Conservation (phyloP, 805 yeast species). For the Teunomyces atbi region DNA sequence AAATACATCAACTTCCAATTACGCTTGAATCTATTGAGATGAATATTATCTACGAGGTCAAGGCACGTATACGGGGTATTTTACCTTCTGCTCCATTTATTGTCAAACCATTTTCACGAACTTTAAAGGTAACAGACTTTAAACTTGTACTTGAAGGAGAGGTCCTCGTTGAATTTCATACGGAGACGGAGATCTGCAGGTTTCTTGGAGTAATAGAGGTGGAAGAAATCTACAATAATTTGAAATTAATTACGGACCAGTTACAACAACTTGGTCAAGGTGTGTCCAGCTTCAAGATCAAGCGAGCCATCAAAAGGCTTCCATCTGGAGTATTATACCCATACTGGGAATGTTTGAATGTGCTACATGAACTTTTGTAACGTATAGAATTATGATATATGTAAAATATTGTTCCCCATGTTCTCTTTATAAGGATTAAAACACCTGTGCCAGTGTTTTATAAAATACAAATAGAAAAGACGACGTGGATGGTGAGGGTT, state of each 20-base stretch:
- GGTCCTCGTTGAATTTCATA: conserved; percentile 19
- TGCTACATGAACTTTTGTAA: conserved; percentile 10
- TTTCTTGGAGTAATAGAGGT: conserved; percentile 19
- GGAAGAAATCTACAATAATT: conserved; percentile 11
- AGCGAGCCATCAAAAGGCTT: conserved; percentile 4
- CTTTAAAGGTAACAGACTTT: conserved; percentile 25
- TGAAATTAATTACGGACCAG: conserved; percentile 7
- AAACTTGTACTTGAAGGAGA: conserved; percentile 15
- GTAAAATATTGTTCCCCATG: conserved; percentile 5
- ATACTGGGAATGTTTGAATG: conserved; percentile 15
- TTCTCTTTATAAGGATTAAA: conserved; percentile 11
- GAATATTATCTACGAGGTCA: conserved; percentile 15
- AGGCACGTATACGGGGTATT: conserved; percentile 16
- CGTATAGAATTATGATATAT: conserved; percentile 8
- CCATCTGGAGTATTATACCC: conserved; percentile 8
- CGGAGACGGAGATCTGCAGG: conserved; percentile 22
- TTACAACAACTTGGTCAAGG: conserved; percentile 3
- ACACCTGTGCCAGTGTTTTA: conserved; percentile 9
- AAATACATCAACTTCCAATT: not conserved
- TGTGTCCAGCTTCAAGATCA: conserved; percentile 1
- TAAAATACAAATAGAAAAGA: conserved; percentile 11
- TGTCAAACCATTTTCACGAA: conserved; percentile 28
- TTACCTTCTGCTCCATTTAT: conserved; percentile 19
- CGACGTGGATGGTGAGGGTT: conserved; percentile 8
- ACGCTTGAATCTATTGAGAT: conserved; percentile 11